Evolutionary conservation across 805 yeast genomes (phyloP), one percentile per base, ranked within the genome.

Genomic region (Teunomyces stri): DNA sequence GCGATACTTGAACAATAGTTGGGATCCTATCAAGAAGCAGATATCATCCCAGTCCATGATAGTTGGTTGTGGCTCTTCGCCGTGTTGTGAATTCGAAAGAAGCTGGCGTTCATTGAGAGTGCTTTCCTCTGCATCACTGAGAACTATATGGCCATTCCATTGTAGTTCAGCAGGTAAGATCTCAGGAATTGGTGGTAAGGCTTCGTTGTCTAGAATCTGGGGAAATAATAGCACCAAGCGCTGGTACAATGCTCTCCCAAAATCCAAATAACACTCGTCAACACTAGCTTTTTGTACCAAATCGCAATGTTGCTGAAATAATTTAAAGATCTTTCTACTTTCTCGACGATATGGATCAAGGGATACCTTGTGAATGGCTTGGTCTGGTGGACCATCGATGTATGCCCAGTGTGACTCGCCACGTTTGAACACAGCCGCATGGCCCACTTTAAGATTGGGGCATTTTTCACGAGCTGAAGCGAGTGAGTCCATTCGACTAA

Each of bases 241-340:
- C 1, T 61, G 49, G 55, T 79, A 75, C 0, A 89, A 79, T 20
- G 79, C 54, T 33, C 86, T 69, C 0, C 97, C 96, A 35, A 94
- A 64, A 66, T 94, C 97, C 54, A 94, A 53, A 60, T 86, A 94
- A 42, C 90, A 84, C 66, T 94, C 99, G 66, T 94, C 99, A 15
- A 91, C 94, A 66, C 97, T 89, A 0, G 97, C 98, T 67, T 91
- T 91, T 63, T 94, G 96, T 0, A 89, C 89, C 12, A 76, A 56
- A 48, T 81, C 85, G 60, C 92, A 87, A 49, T 75, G 72, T 6
- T 69, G 61, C 47, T 78, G 77, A 56, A 94, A 76, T 0, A 92
- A 68, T 30, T 79, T 72, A 59, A 89, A 73, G 49, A 94, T 84
- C 64, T 86, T 87, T 13, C 96, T 71, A 49, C 94, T 84, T 59